Evolutionary conservation across 768 basidiomycete species (phyloP).

Genomic region (Termitomyces sp.): DNA sequence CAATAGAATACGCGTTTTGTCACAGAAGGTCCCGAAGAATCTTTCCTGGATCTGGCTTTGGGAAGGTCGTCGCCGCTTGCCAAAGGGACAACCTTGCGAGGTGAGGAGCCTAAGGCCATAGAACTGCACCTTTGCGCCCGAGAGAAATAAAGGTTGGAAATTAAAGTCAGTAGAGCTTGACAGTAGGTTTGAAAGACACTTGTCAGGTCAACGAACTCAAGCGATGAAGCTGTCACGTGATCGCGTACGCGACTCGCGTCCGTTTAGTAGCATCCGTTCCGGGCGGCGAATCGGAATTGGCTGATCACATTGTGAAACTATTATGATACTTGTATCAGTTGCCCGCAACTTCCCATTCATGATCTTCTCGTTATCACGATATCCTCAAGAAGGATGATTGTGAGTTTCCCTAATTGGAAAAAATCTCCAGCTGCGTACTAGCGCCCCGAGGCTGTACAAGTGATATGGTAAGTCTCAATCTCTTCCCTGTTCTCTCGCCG

Average conservation of each 20-base stretch:
- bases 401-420: constrained; percentile 2
- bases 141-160: constrained; percentile 1
- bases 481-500: not conserved
- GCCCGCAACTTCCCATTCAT: not conserved
- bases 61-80: constrained; percentile 67
- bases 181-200: constrained; percentile 2
- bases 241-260: not conserved
- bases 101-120: constrained; percentile 69
- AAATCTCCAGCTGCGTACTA: not conserved
- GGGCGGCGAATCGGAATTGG: not conserved
- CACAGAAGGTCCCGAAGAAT: constrained; percentile 35
- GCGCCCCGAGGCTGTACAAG: constrained; percentile 8
- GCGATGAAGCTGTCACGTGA: constrained; percentile 25
- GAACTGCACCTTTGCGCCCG: not conserved
- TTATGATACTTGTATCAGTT: not conserved
- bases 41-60: constrained; percentile 39
- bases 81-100: constrained; percentile 70
- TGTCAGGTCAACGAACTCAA: constrained; percentile 17
- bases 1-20: constrained; percentile 87
- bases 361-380: not conserved
- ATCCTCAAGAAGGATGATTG: not conserved
- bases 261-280: too few relatives aligned
- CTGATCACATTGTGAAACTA: not conserved
- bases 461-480: not conserved
- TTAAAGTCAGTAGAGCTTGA: constrained; percentile 9